Base-by-base conservation (phyloP, 2,329 filamentous ascomycete species). In the Penicillium rolfsii region DNA sequence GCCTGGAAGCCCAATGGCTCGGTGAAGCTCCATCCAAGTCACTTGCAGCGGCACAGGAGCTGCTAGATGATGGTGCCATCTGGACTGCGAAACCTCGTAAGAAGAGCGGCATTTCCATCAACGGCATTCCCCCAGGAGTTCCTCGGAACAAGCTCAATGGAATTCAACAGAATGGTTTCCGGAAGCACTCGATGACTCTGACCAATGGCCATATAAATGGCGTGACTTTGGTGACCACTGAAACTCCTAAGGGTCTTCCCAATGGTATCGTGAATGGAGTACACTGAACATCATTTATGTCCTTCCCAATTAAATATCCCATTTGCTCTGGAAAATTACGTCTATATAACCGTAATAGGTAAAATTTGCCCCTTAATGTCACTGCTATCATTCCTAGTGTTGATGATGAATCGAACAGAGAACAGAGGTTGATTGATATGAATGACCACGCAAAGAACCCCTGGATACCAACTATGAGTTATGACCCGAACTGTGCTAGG, bases 1-100 rank as follows among this genome's bases (percentile, higher is more conserved):
- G 73, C 11, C 73, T 78, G 4, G 75, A 81, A 62, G 66, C 73
- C 6, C 70, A 79, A 57, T 82, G 80, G 80, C 65, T 82, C 38
- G 80, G 80, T 1, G 74, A 77, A 62, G 71, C 72, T 48, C 73
- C 75, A 38, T 76, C 74, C 1, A 66, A 64, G 28, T 68, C 74
- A 4, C 67, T 79, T 43, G 71, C 73, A 8, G 64, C 62, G 48
- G 78, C 77, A 0, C 77, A 79, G 40, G 70, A 67, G 22, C 66
- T 80, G 5, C 54, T 75, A 9, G 67, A 66, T 16, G 68, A 70
- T 50, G 68, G 74, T 60, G 45, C 65, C 5, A 60, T 65, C 14
- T 70, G 67, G 67, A 74, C 65, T 5, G 63, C 65, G 6, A 43
- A 19, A 12, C 65, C 60, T 1, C 63, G 63, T 7, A 66, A 68